These are phyloP conservation scores for Lactarius psammicola DNA, from an alignment of 768 basidiomycete species.

Conservation along the genomic window DNA sequence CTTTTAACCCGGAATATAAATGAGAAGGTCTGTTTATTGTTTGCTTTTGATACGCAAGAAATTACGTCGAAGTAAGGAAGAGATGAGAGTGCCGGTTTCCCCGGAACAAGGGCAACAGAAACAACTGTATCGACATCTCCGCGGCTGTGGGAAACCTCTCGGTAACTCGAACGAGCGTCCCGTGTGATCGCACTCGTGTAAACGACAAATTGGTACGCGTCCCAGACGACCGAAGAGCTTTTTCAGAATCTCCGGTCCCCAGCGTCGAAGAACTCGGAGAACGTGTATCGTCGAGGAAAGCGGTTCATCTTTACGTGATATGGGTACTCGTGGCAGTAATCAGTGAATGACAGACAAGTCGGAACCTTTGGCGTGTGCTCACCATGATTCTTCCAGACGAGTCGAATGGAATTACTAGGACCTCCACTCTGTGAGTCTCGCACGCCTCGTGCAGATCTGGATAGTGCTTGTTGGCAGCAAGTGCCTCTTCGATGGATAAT, in stretches of 20 bases:
- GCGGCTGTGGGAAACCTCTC: not conserved
- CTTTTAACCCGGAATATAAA: no score
- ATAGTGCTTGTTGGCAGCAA: slow-evolving; percentile 8
- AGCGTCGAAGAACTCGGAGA: slow-evolving; percentile 16
- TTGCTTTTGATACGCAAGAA: not conserved
- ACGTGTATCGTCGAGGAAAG: slow-evolving; percentile 20
- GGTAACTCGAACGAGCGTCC: not conserved
- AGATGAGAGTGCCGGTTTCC: not conserved
- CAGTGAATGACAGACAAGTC: not conserved
- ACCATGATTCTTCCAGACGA: slow-evolving; percentile 8
- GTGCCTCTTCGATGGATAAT: slow-evolving; percentile 12
- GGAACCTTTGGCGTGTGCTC: not conserved
- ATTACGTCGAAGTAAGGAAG: not conserved
- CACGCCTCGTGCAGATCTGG: slow-evolving; percentile 9
- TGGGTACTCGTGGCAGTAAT: not conserved
- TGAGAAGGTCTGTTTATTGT: no score
- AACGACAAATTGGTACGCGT: not conserved
- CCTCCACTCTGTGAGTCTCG: not conserved
- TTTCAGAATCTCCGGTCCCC: not conserved
- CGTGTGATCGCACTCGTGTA: no score
- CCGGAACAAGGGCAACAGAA: no score
- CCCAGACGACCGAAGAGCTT: not conserved
- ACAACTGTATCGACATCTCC: not conserved
- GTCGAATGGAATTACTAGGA: slow-evolving; percentile 6
- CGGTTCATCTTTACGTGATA: slow-evolving; percentile 19